Conservation (phyloP, 2,329 filamentous ascomycete species). For the Dothistroma pini region DNA sequence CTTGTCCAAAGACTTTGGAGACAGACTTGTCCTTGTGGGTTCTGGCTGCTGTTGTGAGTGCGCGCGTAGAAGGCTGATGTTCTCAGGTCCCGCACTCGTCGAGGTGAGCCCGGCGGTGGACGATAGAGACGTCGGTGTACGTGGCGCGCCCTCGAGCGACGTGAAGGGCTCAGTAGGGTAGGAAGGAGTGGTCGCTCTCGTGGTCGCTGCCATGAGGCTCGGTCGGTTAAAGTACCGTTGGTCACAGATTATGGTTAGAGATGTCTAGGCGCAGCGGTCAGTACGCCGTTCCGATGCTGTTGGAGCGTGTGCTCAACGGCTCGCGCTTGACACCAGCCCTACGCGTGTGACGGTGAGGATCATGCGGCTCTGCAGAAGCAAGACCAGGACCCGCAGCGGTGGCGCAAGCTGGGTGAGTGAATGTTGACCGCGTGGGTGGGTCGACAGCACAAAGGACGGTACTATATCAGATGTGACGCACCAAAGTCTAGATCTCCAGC, state of each 20-base stretch:
- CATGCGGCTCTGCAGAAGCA: background rate
- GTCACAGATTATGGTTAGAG: background rate
- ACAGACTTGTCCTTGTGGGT: constrained; percentile 27
- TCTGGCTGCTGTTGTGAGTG: constrained; percentile 21
- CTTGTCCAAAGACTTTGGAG: constrained; percentile 41
- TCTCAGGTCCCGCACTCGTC: constrained; percentile 21
- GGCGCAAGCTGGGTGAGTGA: background rate
- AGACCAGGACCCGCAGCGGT: background rate
- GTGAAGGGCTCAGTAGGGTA: constrained; percentile 39
- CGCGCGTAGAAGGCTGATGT: constrained; percentile 25
- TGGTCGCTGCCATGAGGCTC: constrained; percentile 43
- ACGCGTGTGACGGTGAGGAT: background rate
- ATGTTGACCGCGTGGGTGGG: background rate
- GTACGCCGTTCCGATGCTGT: background rate
- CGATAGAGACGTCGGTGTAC: constrained; percentile 39
- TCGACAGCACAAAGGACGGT: background rate
- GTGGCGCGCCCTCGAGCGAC: constrained; percentile 37
- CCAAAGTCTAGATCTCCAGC: background rate
- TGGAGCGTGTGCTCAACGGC: background rate
- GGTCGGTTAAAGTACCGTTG: background rate
- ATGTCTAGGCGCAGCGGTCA: background rate
- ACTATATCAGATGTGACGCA: background rate
- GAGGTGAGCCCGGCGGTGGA: constrained; percentile 26
- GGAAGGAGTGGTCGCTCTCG: constrained; percentile 41
- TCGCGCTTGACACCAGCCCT: background rate